These are phyloP conservation scores for Vanilla planifolia DNA, from an alignment of 106 monocot species.

Conservation along the genomic window DNA sequence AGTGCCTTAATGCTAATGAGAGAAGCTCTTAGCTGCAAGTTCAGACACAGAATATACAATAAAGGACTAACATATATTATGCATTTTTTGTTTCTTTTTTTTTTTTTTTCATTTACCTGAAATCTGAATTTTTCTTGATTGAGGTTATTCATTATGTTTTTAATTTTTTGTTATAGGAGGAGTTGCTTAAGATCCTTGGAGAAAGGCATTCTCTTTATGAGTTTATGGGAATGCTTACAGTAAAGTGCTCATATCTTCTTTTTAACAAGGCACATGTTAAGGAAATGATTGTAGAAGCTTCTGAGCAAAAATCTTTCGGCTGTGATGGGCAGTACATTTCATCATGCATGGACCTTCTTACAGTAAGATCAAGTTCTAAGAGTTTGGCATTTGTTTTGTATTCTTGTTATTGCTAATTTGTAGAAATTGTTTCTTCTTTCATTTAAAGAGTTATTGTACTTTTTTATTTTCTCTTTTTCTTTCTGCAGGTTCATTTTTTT, in stretches of 20 bases:
- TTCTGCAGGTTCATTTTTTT: not conserved
- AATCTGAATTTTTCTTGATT: not conserved
- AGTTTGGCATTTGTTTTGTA: not conserved
- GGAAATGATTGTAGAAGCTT: slow-evolving; percentile 59
- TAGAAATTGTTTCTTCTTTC: not conserved
- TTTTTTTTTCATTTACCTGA: not conserved
- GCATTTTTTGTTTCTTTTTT: not conserved
- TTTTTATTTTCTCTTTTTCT: not conserved
- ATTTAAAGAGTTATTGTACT: not conserved
- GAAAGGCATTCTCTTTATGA: slow-evolving; percentile 82
- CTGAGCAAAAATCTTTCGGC: slow-evolving; percentile 36
- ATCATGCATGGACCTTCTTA: slow-evolving; percentile 83
- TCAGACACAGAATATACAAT: not conserved
- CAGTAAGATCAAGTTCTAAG: slow-evolving; percentile 35
- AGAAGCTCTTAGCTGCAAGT: not conserved
- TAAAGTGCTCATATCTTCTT: slow-evolving; percentile 85
- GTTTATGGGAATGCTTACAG: slow-evolving; percentile 72
- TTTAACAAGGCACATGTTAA: slow-evolving; percentile 79
- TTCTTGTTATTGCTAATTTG: not conserved
- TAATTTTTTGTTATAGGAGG: slow-evolving; percentile 48
- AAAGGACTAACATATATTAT: not conserved
- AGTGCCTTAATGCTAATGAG: not conserved
- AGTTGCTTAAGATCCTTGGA: slow-evolving; percentile 83
- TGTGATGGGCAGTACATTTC: slow-evolving; percentile 33
- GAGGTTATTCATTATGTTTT: not conserved